Evolutionary conservation across 495 filamentous ascomycete species (phyloP), one percentile per base, ranked within the genome.

Genomic region (Bryoglossum gracile): DNA sequence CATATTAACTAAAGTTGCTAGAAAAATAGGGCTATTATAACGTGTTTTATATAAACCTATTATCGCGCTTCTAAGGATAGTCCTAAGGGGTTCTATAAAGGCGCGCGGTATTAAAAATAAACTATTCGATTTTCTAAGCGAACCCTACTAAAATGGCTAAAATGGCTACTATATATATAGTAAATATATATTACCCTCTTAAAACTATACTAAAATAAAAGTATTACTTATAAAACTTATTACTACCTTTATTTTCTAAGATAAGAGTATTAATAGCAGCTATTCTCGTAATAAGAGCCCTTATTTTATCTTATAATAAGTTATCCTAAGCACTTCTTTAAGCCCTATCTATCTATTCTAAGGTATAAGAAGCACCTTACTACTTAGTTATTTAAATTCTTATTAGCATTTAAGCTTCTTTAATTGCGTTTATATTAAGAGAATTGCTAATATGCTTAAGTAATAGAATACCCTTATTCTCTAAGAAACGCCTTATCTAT

Each of bases 391-490:
- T 51, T 11, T 6, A 11, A 24, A 51, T 43, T 25, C 48, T 43
- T n/a, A 51, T n/a, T 21, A 35, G 48, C 39, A 51, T 51, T 39
- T 26, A 51, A 11, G 11, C 25, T 8, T 36, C 46, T 22, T 48
- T 36, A 14, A 48, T 48, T 30, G 46, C 46, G 16, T 48, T 48
- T 23, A 40, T 48, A 17, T 48, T 36, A 32, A 22, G 46, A 30
- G 46, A 48, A 16, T 48, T 48, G 9, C 46, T 14, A 34, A 43
- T 44, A 43, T 51, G 26, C 23, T 51, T 28, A 3, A 43, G 19
- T n/a, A 51, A 2, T 34, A 30, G 48, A 35, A 51, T 51, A 43
- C 38, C 48, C 1, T 18, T 39, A 25, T 36, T 51, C 28, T 51
- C 3, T 9, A 51, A 18, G 0, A 0, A 3, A 4, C 26, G 2